Evolutionary conservation across 1,284 basidiomycete species (phyloP).

Genomic region (Pascua sp.): DNA sequence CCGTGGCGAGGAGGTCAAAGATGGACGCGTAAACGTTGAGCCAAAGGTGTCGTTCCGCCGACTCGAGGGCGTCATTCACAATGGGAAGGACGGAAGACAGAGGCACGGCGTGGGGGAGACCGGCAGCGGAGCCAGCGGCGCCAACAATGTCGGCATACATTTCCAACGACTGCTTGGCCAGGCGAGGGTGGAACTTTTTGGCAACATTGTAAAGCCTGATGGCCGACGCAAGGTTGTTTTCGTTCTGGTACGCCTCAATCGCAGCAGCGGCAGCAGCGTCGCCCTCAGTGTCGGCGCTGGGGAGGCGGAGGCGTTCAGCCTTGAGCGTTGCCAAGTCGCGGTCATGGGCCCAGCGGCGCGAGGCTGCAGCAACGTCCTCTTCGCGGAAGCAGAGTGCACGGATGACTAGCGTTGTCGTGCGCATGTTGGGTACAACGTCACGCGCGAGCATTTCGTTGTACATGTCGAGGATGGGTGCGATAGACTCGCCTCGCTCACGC

Average conservation of each 20-base stretch:
- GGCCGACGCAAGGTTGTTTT: slow-evolving; percentile 69
- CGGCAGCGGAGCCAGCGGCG: slow-evolving; percentile 4
- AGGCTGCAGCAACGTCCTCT: slow-evolving; percentile 59
- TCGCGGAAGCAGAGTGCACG: slow-evolving; percentile 69
- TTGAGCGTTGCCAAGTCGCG: slow-evolving; percentile 1
- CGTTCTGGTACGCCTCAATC: slow-evolving; percentile 45
- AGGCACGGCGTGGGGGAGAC: slow-evolving; percentile 1
- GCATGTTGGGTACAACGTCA: slow-evolving; percentile 62
- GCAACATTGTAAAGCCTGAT: slow-evolving; percentile 52
- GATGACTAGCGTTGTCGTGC: slow-evolving; percentile 70
- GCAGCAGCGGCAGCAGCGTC: slow-evolving; percentile 5
- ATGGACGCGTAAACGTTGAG: not conserved
- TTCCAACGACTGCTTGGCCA: slow-evolving; percentile 45
- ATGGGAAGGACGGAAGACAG: not conserved
- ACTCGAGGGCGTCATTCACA: not conserved
- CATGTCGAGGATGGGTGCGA: slow-evolving; percentile 61
- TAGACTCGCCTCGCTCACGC: slow-evolving; percentile 57
- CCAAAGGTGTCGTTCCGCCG: not conserved
- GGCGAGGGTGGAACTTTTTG: slow-evolving; percentile 45
- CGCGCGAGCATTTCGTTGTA: slow-evolving; percentile 73
- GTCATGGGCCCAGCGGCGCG: slow-evolving; percentile 35
- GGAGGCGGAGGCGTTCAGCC: slow-evolving; percentile 6
- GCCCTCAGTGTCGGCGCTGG: not conserved
- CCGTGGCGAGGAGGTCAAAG: slow-evolving; percentile 3
- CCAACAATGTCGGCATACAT: slow-evolving; percentile 2